These are phyloP conservation scores for Diaporthe helianthi DNA, from an alignment of 2,329 filamentous ascomycete species.

Conservation along the genomic window DNA sequence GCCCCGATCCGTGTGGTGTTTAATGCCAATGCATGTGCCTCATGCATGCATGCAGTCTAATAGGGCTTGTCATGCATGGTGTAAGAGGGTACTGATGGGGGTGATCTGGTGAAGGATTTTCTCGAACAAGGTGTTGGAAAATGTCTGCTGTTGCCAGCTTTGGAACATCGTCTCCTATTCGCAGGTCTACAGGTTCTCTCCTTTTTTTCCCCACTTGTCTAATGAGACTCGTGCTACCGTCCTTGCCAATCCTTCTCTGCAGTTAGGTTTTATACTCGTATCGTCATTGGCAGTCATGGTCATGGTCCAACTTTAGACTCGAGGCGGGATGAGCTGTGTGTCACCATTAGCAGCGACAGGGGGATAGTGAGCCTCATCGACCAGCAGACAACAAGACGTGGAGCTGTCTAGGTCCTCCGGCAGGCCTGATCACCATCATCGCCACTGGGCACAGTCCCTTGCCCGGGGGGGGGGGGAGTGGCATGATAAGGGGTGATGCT, in stretches of 20 bases:
- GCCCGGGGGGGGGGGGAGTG: neutral
- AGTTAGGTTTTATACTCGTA: neutral
- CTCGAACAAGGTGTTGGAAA: conserved; percentile 3
- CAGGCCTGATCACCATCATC: neutral
- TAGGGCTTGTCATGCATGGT: neutral
- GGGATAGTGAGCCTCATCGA: conserved; percentile 19
- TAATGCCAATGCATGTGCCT: neutral
- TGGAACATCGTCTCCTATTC: neutral
- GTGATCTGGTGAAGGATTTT: neutral
- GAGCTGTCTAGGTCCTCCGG: neutral
- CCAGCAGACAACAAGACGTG: neutral
- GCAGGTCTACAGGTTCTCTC: neutral
- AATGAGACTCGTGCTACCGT: conserved; percentile 3
- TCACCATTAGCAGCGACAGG: conserved; percentile 18
- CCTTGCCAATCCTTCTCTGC: neutral
- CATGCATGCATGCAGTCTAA: neutral
- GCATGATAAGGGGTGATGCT: neutral
- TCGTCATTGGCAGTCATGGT: conserved; percentile 17
- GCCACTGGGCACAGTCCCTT: neutral
- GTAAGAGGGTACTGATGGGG: neutral
- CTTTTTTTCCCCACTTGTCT: conserved; percentile 3
- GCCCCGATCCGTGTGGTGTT: neutral
- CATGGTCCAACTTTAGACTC: conserved; percentile 4
- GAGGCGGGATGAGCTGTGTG: conserved; percentile 10
- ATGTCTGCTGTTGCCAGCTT: neutral